Evolutionary conservation across 352 stramenopile species (phyloP), one percentile per base, ranked within the genome.

Genomic region (Pythium grandisporangium): DNA sequence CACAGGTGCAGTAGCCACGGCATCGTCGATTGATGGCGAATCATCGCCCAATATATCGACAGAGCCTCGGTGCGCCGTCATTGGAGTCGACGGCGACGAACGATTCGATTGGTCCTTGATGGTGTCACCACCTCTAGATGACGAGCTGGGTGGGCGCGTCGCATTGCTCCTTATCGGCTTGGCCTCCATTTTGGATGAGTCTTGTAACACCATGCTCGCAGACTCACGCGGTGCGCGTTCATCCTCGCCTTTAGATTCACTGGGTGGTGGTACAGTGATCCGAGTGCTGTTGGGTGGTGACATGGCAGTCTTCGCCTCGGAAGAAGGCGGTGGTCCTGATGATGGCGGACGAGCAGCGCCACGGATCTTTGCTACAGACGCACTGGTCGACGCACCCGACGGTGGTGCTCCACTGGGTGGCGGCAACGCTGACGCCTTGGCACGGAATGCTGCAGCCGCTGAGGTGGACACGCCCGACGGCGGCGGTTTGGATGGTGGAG

Each of bases 291-390:
- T 55, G 0, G 55, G 50, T 6, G 57, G 47, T 17, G 36, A 36
- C 5, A 46, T 52, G 1, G 42, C 32, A 16, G 53, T 30, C 13
- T 55, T 54, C 5, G 42, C 39, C 22, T 51, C 56, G 4, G 45
- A 23, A 20, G 39, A 35, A 42, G 39, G 63, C 22, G 66, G 70
- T 12, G 70, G 55, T 13, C 42, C 50, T 10, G 32, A 47, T 17
- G 57, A 68, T 8, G 68, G 70, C 19, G 70, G 66, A 5, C 70
- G 66, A 5, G 58, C 69, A 12, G 73, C 69, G 8, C 67, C 64
- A 56, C 73, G 77, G 36, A 90, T 80, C 55, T 90, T 90, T 5
- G 72, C 70, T 1, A 90, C 73, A 0, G 73, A 84, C 16, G 73
- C 59, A 59, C 70, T 90, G 3, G 69, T 48, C 8, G 57, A 21